Evolutionary conservation across 805 yeast species (phyloP).

Genomic region (Candida sphagnicola): DNA sequence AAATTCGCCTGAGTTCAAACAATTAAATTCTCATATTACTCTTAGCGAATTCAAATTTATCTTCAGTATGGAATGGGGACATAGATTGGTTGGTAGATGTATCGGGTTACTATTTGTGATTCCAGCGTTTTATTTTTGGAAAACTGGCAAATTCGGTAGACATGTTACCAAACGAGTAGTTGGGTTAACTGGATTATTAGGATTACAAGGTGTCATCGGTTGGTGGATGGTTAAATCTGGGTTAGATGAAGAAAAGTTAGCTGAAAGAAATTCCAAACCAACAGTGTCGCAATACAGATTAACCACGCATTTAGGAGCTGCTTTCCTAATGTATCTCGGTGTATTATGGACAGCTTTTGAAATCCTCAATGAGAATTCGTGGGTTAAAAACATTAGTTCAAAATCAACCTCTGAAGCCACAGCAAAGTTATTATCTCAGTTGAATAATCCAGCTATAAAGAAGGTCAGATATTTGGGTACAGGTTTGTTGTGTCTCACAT

Average conservation of each 20-base stretch:
- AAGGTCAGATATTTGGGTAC: slow-evolving; percentile 53
- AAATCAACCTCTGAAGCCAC: slow-evolving; percentile 52
- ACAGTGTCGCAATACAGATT: slow-evolving; percentile 94
- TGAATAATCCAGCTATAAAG: slow-evolving; percentile 58
- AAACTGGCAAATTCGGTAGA: slow-evolving; percentile 58
- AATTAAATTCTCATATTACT: slow-evolving; percentile 82
- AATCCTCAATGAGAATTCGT: slow-evolving; percentile 66
- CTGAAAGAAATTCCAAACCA: slow-evolving; percentile 86
- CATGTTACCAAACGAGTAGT: slow-evolving; percentile 65
- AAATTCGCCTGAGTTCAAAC: slow-evolving; percentile 86
- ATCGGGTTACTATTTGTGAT: slow-evolving; percentile 79
- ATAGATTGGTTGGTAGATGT: slow-evolving; percentile 85
- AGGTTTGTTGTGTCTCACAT: slow-evolving; percentile 65
- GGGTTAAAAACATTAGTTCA: slow-evolving; percentile 41
- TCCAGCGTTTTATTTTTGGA: slow-evolving; percentile 83
- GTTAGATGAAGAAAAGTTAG: slow-evolving; percentile 71
- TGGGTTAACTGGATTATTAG: slow-evolving; percentile 73
- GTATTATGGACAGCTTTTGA: slow-evolving; percentile 90
- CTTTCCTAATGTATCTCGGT: slow-evolving; percentile 80
- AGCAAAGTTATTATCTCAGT: slow-evolving; percentile 47
- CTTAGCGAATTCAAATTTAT: slow-evolving; percentile 93
- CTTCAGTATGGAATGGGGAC: slow-evolving; percentile 97
- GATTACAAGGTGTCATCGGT: slow-evolving; percentile 92
- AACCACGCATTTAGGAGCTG: slow-evolving; percentile 92
- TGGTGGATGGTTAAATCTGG: slow-evolving; percentile 99